Base-by-base conservation (phyloP, 176 grass and related monocot species). In the Bromus sterilis region DNA sequence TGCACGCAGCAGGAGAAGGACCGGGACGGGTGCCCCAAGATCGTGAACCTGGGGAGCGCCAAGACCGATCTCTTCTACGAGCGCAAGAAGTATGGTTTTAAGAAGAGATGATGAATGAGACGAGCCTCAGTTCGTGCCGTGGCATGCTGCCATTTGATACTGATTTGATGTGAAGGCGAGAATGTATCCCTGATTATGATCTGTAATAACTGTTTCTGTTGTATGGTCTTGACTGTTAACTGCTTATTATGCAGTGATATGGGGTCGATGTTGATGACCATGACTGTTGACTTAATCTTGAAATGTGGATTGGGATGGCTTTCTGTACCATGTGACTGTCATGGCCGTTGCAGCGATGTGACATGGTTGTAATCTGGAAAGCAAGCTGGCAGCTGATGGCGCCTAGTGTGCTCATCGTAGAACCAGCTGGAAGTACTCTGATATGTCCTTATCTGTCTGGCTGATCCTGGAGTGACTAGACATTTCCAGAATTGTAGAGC, bases 31-130 rank as follows among this genome's bases (percentile, higher is more conserved):
- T 95, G 93, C 12, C 93, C 93, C 41, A 95, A 95, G 81, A 95
- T 95, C 69, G 93, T 95, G 11, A 95, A 95, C 20, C 82, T 95
- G 37, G 93, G 93, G 21, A 95, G 93, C 11, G 93, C 93, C 37
- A 95, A 95, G 82, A 95, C 93, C 0, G 93, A 95, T 56, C 87
- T 95, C 73, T 95, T 95, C 81, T 95, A 95, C 20, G 93, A 92
- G 41, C 87, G 83, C 8, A 86, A 89, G 58, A 89, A 89, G 74
- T 89, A 89, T 41, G 88, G 88, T 59, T 89, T 89, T 25, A 89
- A 89, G 58, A 89, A 89, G 74, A 78, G 88, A 74, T 90, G 49
- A 49, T 2, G 57, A 74, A 58, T 1, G 0, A 5, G 29, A 46
- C 56, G n/a, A n/a, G n/a, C n/a, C n/a, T n/a, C n/a, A n/a, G n/a